Evolutionary conservation across 164 flowering plant genomes (phyloP), one percentile per base, ranked within the genome.

Genomic region (Sedum album): DNA sequence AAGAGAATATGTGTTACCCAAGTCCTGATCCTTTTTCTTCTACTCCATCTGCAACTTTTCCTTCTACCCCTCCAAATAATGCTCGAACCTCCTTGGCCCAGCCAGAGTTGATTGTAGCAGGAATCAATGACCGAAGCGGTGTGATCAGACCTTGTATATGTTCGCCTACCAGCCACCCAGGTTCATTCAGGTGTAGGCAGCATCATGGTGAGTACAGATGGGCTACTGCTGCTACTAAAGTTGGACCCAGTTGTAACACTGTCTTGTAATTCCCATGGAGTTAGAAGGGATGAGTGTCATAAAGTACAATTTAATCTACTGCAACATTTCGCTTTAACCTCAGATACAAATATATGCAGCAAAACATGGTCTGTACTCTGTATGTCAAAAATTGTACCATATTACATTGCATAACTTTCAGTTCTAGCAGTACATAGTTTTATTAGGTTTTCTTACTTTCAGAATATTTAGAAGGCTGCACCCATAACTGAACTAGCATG

Each of bases 161-260:
- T 60, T 78, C 81, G 13, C 81, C 81, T 4, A 75, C 81, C 25
- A 17, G 57, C 71, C 78, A 78, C 55, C 81, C 78, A 3, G 78
- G 81, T 11, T 78, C 81, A 5, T 75, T 78, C 70, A 73, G 76
- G 78, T 78, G 81, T 25, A 75, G 81, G 68, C 69, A 73, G 30
- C 81, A 75, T 53, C 81, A 68, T 60, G 69, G 57, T 11, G 51
- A 68, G 8, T 79, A 79, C 63, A 38, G 64, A 65, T 76, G 81
- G 81, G 65, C 69, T 35, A 51, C 66, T 64, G 30, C 61, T 55
- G 31, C 61, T 55, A 7, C 25, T 49, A n/a, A 20, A 8, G 25
- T 49, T 49, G 25, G 60, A 49, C 55, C 55, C 57, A 23, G 51
- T 46, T 17, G 20, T 46, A 46, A 4, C 51, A 46, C 51, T 17